These are phyloP conservation scores for Parathielavia appendiculata DNA, from an alignment of 495 filamentous ascomycete genomes.

Conservation along the genomic window DNA sequence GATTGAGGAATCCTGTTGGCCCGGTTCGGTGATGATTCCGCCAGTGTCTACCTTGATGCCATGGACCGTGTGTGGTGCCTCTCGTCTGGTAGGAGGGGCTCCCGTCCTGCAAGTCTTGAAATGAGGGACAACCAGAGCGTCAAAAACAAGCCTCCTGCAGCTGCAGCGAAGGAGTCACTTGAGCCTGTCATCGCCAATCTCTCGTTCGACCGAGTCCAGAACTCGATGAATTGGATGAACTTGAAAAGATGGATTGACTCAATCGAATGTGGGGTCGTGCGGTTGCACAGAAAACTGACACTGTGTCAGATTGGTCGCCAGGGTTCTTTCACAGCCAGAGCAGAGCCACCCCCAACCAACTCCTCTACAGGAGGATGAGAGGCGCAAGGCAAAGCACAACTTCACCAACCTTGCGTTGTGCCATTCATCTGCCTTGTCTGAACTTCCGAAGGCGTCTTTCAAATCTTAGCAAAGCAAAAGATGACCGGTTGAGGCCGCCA, in stretches of 20 bases:
- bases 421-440: neutral
- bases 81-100: no score
- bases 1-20: no score
- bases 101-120: no score
- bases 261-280: conserved; percentile 2
- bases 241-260: conserved; percentile 3
- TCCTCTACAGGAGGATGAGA: no score
- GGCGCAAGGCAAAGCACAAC: neutral
- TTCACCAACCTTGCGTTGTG: conserved; percentile 1
- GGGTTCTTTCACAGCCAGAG: no score
- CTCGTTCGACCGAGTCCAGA: neutral
- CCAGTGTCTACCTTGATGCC: no score
- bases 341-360: neutral
- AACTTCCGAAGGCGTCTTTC: neutral
- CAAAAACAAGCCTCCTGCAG: no score
- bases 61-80: no score
- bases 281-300: neutral
- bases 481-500: neutral
- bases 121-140: no score
- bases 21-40: no score
- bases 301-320: neutral
- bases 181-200: conserved; percentile 8
- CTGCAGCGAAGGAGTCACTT: neutral
- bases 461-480: neutral
- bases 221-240: neutral